A percentile compares a stretch with the other conserved stretches of the same genome.
Evolutionary conservation across 176 grass and related monocot genomes (phyloP).

Genomic region (Cymbopogon citratus): DNA sequence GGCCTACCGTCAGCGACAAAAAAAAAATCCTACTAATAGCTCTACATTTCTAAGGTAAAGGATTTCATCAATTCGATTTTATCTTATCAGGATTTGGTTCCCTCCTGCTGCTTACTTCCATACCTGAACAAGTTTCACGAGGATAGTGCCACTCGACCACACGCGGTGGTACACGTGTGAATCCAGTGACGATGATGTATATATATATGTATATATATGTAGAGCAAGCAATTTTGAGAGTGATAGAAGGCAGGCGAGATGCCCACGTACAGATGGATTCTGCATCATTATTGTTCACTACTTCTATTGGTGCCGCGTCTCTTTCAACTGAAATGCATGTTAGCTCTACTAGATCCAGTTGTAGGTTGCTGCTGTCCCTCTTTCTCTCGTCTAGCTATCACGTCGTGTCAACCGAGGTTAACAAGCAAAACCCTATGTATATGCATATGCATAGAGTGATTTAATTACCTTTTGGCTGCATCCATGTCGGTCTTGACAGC

Average conservation of each 20-base stretch:
- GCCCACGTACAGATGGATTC: neutral
- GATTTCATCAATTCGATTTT: neutral
- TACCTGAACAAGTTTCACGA: neutral
- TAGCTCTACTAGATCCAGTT: neutral
- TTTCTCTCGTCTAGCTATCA: neutral
- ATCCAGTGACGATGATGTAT: neutral
- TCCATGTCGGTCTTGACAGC: neutral
- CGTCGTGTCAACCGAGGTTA: neutral
- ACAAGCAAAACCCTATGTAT: neutral
- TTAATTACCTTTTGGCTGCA: no score
- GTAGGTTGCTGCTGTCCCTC: neutral
- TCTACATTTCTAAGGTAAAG: neutral
- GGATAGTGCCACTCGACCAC: neutral
- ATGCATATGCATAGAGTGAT: neutral
- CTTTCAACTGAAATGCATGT: neutral
- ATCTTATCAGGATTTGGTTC: neutral
- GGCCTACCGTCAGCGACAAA: neutral
- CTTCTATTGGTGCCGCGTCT: slow-evolving; percentile 12
- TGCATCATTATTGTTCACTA: neutral
- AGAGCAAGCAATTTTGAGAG: neutral
- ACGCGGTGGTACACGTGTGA: slow-evolving; percentile 9
- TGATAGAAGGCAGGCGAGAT: neutral
- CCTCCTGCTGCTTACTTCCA: neutral
- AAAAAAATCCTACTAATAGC: neutral
- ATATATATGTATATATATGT: no score